Conservation (phyloP, 345 rosid species). For the Carallia brachiata region DNA sequence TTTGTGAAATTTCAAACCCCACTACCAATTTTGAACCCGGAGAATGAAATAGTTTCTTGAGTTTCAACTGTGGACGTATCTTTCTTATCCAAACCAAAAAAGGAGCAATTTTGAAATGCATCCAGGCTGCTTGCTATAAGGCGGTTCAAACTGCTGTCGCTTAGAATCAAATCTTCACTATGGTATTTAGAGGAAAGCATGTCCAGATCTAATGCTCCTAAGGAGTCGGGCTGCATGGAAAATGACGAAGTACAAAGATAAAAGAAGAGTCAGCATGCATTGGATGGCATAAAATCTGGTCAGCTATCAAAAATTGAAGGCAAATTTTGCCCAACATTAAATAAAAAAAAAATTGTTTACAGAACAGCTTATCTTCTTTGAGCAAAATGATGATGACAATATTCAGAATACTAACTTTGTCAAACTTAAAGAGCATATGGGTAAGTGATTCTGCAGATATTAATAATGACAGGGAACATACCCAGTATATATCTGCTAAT, state of each 20-base stretch:
- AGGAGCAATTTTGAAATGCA: constrained; percentile 68
- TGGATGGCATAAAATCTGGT: constrained; percentile 14
- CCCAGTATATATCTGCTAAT: constrained; percentile 83
- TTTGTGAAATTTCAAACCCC: constrained; percentile 29
- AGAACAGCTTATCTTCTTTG: not conserved
- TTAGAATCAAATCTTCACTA: constrained; percentile 46
- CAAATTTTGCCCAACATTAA: not conserved
- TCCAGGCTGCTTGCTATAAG: constrained; percentile 90
- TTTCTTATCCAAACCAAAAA: constrained; percentile 40
- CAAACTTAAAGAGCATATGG: not conserved
- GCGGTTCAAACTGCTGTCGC: constrained; percentile 78
- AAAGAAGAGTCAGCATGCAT: not conserved
- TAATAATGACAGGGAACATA: constrained; percentile 16
- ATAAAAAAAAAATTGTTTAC: not conserved
- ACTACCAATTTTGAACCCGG: constrained; percentile 41
- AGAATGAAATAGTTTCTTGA: constrained; percentile 38
- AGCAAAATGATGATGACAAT: not conserved
- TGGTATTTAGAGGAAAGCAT: constrained; percentile 59
- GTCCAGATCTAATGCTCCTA: constrained; percentile 80
- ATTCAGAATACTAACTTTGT: not conserved
- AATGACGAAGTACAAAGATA: not conserved
- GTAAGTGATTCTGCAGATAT: not conserved
- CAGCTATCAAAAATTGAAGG: not conserved
- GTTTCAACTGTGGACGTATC: constrained; percentile 58
- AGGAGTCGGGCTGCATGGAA: constrained; percentile 78